Conservation (phyloP, 257 asterid species). For the Hygrophila difformis region DNA sequence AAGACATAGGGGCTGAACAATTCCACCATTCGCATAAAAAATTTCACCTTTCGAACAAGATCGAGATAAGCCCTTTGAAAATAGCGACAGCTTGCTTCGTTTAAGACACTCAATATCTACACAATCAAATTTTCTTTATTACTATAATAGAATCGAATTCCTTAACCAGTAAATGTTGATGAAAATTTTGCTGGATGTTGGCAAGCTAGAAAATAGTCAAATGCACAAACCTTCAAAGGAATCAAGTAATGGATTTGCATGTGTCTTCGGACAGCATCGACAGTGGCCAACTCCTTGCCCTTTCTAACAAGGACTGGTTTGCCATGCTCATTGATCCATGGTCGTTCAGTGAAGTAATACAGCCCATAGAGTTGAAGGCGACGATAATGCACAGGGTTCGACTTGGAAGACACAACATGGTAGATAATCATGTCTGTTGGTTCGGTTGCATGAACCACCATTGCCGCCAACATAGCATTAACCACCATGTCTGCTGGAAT, state of each 20-base stretch:
- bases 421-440: conserved; percentile 21
- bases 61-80: conserved; percentile 22
- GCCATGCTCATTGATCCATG: conserved; percentile 35
- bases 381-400: conserved; percentile 29
- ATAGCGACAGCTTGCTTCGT: conserved; percentile 29
- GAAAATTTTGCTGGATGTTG: too few relatives aligned
- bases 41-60: conserved; percentile 26
- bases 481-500: conserved; percentile 67
- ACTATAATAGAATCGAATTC: too few relatives aligned
- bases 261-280: conserved; percentile 28
- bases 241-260: conserved; percentile 29
- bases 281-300: conserved; percentile 19
- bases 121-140: neutral
- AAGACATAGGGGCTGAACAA: conserved; percentile 43
- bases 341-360: conserved; percentile 34
- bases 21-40: conserved; percentile 32
- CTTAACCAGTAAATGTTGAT: too few relatives aligned
- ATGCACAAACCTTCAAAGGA: conserved; percentile 38
- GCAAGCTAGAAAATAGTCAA: too few relatives aligned
- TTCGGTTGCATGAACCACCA: conserved; percentile 25
- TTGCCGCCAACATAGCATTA: conserved; percentile 39
- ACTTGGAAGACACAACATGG: conserved; percentile 43
- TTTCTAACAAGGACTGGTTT: conserved; percentile 25
- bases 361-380: conserved; percentile 14
- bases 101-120: conserved; percentile 30